A percentile compares a stretch with the other conserved stretches of the same genome.
phyloP scores from a whole-genome alignment of 2,329 filamentous ascomycete genomes.

The Lasiodiplodia theobromae region DNA sequence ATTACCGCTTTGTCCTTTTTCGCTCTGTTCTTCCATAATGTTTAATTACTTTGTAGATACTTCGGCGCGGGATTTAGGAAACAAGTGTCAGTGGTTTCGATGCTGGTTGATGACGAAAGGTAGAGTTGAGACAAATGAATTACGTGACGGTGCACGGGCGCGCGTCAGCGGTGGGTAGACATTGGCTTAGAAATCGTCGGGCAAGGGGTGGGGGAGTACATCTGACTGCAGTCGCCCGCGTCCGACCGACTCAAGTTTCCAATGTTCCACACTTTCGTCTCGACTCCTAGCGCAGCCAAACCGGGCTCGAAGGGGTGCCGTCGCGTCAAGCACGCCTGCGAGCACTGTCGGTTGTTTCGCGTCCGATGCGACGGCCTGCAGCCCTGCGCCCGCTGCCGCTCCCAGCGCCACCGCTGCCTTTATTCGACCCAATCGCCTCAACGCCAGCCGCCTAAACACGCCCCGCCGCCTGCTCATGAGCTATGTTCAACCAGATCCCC shows the following conservation, averaged over 20 bases:
- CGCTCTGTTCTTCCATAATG: too few relatives aligned
- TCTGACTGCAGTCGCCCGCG: not conserved
- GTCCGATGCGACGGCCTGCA: not conserved
- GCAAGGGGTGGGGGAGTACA: not conserved
- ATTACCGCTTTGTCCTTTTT: too few relatives aligned
- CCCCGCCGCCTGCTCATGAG: too few relatives aligned
- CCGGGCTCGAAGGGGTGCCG: not conserved
- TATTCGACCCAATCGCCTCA: not conserved
- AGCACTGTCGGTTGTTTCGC: not conserved
- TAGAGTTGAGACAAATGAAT: too few relatives aligned
- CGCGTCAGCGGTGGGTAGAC: too few relatives aligned
- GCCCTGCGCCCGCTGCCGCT: not conserved
- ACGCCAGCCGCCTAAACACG: too few relatives aligned
- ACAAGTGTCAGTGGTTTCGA: too few relatives aligned
- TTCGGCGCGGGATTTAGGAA: too few relatives aligned
- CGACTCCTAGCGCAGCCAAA: not conserved
- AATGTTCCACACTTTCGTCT: constrained; percentile 1
- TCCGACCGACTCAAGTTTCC: not conserved
- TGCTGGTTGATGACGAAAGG: too few relatives aligned
- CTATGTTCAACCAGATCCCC: too few relatives aligned
- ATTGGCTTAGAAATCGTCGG: not conserved
- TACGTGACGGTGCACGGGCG: too few relatives aligned
- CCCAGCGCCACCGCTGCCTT: not conserved
- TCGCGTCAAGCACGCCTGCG: not conserved
- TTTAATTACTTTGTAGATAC: too few relatives aligned